These are phyloP conservation scores for Phytophthora pisi DNA, from an alignment of 352 stramenopile species.

Conservation along the genomic window DNA sequence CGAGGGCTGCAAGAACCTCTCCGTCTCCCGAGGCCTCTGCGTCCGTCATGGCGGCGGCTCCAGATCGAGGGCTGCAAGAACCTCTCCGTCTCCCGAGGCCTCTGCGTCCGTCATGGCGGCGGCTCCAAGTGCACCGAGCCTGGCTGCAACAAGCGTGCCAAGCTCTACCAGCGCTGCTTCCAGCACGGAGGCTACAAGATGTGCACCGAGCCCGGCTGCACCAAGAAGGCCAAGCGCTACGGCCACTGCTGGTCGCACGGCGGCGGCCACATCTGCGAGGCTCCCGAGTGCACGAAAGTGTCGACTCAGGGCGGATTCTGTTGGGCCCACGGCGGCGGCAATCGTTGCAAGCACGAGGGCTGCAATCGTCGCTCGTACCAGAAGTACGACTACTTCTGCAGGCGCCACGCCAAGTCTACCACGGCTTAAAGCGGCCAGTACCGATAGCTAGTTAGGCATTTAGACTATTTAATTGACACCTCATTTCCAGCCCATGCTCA, in stretches of 20 bases:
- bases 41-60: conserved; percentile 37
- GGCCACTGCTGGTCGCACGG: conserved; percentile 78
- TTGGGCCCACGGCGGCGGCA: conserved; percentile 74
- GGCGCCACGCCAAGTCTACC: conserved; percentile 37
- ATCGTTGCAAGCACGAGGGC: conserved; percentile 60
- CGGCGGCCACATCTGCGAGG: conserved; percentile 64
- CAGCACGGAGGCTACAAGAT: conserved; percentile 73
- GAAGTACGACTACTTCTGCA: conserved; percentile 73
- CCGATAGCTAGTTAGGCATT: conserved; percentile 2
- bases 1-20: conserved; percentile 55
- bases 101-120: conserved; percentile 46
- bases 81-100: conserved; percentile 45
- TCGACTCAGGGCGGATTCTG: conserved; percentile 59
- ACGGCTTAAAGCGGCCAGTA: conserved; percentile 8
- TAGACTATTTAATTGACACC: conserved; percentile 18
- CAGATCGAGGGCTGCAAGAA: conserved; percentile 55
- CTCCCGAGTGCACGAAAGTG: conserved; percentile 35
- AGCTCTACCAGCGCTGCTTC: conserved; percentile 71
- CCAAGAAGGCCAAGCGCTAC: conserved; percentile 67
- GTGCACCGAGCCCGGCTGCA: conserved; percentile 63
- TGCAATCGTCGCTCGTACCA: conserved; percentile 71
- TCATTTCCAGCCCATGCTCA: not conserved
- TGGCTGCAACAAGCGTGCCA: conserved; percentile 56
- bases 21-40: conserved; percentile 47
- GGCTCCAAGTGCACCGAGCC: not conserved